A percentile compares a stretch with the other conserved stretches of the same genome.
These are phyloP conservation scores for Eucalyptus marginata DNA, from an alignment of 345 rosid species.

Conservation along the genomic window DNA sequence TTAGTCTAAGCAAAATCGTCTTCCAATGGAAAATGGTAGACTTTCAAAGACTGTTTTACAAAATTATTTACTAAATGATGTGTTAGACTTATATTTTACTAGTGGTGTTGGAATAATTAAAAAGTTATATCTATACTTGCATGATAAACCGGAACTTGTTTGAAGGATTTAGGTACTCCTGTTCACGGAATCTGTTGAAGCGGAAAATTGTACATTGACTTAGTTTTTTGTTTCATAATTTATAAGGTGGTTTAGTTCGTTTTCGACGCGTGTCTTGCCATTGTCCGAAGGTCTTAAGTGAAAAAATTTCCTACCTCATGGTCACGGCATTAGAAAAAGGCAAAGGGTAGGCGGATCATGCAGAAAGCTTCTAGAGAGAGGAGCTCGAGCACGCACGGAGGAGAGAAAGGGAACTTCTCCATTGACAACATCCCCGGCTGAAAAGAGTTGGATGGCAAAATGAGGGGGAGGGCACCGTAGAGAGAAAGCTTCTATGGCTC, in stretches of 20 bases:
- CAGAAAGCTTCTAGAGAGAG: too few relatives aligned
- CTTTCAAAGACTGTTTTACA: background rate
- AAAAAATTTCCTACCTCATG: background rate
- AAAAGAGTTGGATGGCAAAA: too few relatives aligned
- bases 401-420: too few relatives aligned
- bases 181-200: background rate
- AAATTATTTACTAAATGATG: background rate
- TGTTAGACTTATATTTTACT: background rate
- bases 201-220: background rate
- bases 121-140: background rate
- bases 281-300: background rate
- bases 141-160: background rate
- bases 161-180: background rate
- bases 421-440: too few relatives aligned
- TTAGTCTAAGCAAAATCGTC: background rate
- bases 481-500: too few relatives aligned
- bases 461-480: too few relatives aligned
- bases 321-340: background rate
- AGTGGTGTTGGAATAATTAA: background rate
- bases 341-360: background rate
- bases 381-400: too few relatives aligned
- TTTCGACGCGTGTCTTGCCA: background rate
- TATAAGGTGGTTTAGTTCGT: background rate
- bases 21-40: background rate
- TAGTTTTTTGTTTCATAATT: background rate